A percentile compares a stretch with the other conserved stretches of the same genome.
Conservation (phyloP, 768 basidiomycete genomes). For the Mycena metata region DNA sequence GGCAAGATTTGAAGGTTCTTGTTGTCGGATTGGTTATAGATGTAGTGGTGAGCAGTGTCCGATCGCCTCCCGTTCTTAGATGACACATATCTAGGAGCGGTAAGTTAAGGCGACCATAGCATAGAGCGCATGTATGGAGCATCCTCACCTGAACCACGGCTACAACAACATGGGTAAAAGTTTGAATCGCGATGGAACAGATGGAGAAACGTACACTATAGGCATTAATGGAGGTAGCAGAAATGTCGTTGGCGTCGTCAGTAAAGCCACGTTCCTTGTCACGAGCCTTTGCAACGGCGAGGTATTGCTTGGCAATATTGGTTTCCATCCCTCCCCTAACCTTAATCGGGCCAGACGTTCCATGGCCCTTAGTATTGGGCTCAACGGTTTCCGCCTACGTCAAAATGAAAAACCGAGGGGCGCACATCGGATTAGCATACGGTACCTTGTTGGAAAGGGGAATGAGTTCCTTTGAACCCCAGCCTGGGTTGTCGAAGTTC, state of each 20-base stretch:
- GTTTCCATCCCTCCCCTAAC: conserved; percentile 58
- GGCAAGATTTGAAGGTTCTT: conserved; percentile 57
- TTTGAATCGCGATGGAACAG: background rate
- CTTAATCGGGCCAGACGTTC: conserved; percentile 63
- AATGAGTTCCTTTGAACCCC: conserved; percentile 69
- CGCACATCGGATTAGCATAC: background rate
- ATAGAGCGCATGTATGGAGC: background rate
- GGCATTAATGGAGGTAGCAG: conserved; percentile 49
- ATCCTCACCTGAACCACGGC: conserved; percentile 68
- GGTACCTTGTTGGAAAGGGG: conserved; percentile 70
- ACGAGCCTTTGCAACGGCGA: conserved; percentile 59
- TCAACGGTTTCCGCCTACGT: conserved; percentile 59
- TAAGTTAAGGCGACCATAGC: conserved; percentile 1
- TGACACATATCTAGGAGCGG: conserved; percentile 65
- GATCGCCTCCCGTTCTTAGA: conserved; percentile 67
- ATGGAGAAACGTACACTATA: conserved; percentile 58
- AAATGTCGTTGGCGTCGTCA: conserved; percentile 65
- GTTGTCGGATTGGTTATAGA: conserved; percentile 62
- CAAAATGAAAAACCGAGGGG: background rate
- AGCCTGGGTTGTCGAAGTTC: conserved; percentile 65
- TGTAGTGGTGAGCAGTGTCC: conserved; percentile 65
- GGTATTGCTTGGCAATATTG: conserved; percentile 60
- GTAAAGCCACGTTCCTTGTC: conserved; percentile 60
- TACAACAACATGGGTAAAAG: conserved; percentile 38
- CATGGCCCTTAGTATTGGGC: conserved; percentile 54